A percentile compares a stretch with the other conserved stretches of the same genome.
These are phyloP conservation scores for Thuidium tamariscinum DNA, from an alignment of 225 moss, liverwort and hornwort species.

Conservation along the genomic window DNA sequence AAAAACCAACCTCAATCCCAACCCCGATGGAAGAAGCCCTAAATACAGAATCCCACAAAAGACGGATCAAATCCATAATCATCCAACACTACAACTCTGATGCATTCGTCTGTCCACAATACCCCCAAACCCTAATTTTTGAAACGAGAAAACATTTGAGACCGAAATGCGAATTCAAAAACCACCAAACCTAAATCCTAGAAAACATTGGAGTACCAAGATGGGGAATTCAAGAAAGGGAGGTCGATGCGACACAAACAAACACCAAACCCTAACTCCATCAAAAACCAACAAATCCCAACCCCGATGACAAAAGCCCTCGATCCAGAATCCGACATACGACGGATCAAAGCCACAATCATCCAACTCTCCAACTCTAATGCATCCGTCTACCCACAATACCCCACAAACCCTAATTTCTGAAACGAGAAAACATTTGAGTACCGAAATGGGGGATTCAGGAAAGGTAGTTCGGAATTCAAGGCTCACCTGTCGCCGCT, in stretches of 20 bases:
- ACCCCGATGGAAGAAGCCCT: background rate
- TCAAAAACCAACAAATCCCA: background rate
- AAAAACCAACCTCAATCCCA: background rate
- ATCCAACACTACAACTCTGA: background rate
- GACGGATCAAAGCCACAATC: background rate
- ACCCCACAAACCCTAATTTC: background rate
- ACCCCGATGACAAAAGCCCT: background rate
- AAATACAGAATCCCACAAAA: background rate
- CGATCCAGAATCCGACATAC: background rate
- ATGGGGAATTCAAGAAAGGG: background rate
- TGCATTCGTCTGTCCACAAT: background rate
- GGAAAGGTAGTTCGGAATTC: background rate
- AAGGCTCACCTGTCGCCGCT: slow-evolving; percentile 65
- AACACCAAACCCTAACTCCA: background rate
- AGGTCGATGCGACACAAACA: background rate
- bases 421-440: background rate
- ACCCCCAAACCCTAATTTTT: background rate
- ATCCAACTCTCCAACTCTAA: background rate
- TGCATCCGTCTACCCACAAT: background rate
- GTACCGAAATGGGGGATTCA: background rate
- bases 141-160: background rate
- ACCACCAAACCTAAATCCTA: background rate
- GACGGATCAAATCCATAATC: background rate
- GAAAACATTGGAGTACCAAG: background rate
- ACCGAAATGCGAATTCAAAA: background rate